These are phyloP conservation scores for Tuctoria greenei DNA, from an alignment of 176 grass and related monocot species.

Conservation along the genomic window DNA sequence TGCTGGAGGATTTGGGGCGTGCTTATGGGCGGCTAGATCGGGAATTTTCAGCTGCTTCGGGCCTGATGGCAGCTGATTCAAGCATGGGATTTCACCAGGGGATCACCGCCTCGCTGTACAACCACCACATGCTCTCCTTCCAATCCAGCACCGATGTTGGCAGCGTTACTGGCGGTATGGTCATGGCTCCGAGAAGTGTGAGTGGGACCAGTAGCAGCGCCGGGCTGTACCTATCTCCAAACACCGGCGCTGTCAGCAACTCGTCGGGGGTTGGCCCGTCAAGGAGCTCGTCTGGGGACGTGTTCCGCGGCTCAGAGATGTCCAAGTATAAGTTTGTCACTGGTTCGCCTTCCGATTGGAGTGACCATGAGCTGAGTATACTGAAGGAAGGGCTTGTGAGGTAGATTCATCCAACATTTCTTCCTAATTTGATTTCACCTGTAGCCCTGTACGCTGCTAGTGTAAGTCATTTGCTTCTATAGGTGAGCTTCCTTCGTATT, in stretches of 20 bases:
- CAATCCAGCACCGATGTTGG: constrained; percentile 52
- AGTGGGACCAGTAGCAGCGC: constrained; percentile 44
- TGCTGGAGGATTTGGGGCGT: constrained; percentile 14
- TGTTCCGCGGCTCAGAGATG: constrained; percentile 18
- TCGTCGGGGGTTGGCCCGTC: constrained; percentile 43
- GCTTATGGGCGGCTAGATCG: constrained; percentile 38
- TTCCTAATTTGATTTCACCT: constrained; percentile 1
- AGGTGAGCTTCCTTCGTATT: background rate
- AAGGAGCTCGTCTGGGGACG: constrained; percentile 57
- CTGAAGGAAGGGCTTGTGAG: constrained; percentile 73
- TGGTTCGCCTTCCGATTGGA: constrained; percentile 60
- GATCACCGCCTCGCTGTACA: constrained; percentile 59
- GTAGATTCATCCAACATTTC: constrained; percentile 30
- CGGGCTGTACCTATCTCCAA: constrained; percentile 45
- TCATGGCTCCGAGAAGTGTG: constrained; percentile 30
- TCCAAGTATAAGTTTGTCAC: constrained; percentile 70
- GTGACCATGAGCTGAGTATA: constrained; percentile 53
- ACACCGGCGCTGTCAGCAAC: constrained; percentile 39
- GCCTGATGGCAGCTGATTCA: constrained; percentile 73
- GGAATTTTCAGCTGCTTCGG: constrained; percentile 17
- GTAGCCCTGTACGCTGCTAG: background rate
- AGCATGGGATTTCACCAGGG: constrained; percentile 84
- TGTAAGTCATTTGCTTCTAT: constrained; percentile 10
- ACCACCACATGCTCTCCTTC: constrained; percentile 84
- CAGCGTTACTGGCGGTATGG: constrained; percentile 40